phyloP scores from a whole-genome alignment of 192 early-diverging fungal genomes.

The Coemansia sp. region DNA sequence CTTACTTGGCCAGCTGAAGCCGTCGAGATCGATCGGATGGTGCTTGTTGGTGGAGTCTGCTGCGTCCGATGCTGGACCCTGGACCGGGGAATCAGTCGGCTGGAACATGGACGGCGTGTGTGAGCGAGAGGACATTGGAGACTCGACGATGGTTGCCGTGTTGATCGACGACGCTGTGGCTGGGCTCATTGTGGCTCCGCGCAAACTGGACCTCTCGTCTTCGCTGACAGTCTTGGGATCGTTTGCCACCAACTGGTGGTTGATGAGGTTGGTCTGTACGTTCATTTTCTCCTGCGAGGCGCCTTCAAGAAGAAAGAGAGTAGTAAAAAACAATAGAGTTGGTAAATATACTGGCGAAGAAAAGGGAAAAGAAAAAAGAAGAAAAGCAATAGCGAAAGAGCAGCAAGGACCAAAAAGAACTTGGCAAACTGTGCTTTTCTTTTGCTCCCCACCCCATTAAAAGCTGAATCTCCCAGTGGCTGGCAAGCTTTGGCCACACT shows the following conservation, averaged over 20 bases:
- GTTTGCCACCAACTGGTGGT: conserved; percentile 5
- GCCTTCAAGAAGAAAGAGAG: background rate
- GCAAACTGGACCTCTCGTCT: background rate
- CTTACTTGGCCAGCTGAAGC: conserved; percentile 83
- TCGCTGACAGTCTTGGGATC: conserved; percentile 10
- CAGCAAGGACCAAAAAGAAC: background rate
- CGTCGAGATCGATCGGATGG: conserved; percentile 63
- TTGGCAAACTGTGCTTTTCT: no score
- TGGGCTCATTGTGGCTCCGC: background rate
- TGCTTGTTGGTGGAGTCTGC: background rate
- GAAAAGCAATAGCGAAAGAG: conserved; percentile 1
- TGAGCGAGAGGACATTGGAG: conserved; percentile 34
- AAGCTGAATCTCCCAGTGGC: no score
- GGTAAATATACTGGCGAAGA: background rate
- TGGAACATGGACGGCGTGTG: conserved; percentile 50
- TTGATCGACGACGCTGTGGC: conserved; percentile 10
- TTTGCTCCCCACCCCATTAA: no score
- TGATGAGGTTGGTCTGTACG: conserved; percentile 5
- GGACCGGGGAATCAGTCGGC: conserved; percentile 9
- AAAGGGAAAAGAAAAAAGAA: background rate
- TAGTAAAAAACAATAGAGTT: background rate
- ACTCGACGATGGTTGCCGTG: conserved; percentile 29
- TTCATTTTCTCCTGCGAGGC: background rate
- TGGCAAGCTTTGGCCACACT: no score
- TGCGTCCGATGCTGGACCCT: background rate